phyloP scores from a whole-genome alignment of 306 rosid species.

The Acacia melanoxylon region DNA sequence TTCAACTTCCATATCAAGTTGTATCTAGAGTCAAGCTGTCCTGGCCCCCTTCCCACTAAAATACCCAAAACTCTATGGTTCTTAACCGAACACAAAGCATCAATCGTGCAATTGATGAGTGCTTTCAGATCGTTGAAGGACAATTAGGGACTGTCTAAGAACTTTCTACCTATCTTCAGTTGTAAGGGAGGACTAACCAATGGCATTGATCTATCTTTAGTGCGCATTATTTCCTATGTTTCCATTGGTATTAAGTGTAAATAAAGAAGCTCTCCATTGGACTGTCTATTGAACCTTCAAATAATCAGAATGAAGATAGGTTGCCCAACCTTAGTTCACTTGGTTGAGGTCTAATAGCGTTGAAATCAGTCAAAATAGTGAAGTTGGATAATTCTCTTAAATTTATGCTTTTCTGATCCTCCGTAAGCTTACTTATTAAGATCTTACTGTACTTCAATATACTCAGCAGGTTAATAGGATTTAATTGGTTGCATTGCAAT shows the following conservation, averaged over 20 bases:
- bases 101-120: too few relatives aligned
- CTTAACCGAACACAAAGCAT: too few relatives aligned
- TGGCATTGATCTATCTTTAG: background rate
- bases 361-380: background rate
- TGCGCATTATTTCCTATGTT: background rate
- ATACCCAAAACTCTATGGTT: too few relatives aligned
- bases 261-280: background rate
- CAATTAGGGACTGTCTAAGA: background rate
- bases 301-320: background rate
- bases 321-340: background rate
- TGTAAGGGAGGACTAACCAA: background rate
- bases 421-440: background rate
- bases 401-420: background rate
- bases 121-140: too few relatives aligned
- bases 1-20: too few relatives aligned
- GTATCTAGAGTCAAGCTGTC: too few relatives aligned
- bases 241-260: background rate
- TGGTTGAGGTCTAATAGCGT: background rate
- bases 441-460: background rate
- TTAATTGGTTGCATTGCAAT: background rate
- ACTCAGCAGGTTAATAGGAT: background rate
- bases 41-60: too few relatives aligned
- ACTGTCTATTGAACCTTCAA: background rate
- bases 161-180: background rate
- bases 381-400: background rate